These are phyloP conservation scores for Fraxinus sp. DNA, from an alignment of 305 asterid species.

Conservation along the genomic window DNA sequence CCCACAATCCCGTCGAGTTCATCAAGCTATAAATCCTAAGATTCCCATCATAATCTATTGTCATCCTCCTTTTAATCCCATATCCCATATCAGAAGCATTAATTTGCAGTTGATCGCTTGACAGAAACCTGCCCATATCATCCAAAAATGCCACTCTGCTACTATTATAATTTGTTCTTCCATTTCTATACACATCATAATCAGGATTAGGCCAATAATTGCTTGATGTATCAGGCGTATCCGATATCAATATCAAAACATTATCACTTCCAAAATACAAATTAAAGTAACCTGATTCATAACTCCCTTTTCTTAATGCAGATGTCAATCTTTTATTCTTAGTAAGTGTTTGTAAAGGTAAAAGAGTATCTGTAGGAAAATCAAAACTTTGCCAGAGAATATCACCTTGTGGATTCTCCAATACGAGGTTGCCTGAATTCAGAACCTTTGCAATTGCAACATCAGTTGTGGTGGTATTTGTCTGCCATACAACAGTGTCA, in stretches of 20 bases:
- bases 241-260: not conserved
- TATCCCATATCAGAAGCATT: too few species aligned
- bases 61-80: too few species aligned
- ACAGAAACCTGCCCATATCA: too few species aligned
- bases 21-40: too few species aligned
- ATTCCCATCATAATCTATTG: too few species aligned
- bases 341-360: constrained; percentile 33
- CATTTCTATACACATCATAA: too few species aligned
- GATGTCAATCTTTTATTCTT: constrained; percentile 33
- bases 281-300: constrained; percentile 33
- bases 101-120: too few species aligned
- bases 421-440: constrained; percentile 30
- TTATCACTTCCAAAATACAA: constrained; percentile 35
- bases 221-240: too few species aligned
- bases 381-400: constrained; percentile 35
- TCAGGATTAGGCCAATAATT: too few species aligned
- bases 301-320: constrained; percentile 28
- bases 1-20: too few species aligned
- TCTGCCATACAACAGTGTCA: constrained; percentile 35
- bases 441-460: constrained; percentile 16
- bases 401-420: constrained; percentile 16
- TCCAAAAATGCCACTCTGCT: too few species aligned
- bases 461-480: constrained; percentile 27
- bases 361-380: constrained; percentile 37
- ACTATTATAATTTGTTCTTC: too few species aligned